A percentile compares a stretch with the other conserved stretches of the same genome.
Evolutionary conservation across 495 filamentous ascomycete species (phyloP).

Genomic region (Aspergillus heteromorphus): DNA sequence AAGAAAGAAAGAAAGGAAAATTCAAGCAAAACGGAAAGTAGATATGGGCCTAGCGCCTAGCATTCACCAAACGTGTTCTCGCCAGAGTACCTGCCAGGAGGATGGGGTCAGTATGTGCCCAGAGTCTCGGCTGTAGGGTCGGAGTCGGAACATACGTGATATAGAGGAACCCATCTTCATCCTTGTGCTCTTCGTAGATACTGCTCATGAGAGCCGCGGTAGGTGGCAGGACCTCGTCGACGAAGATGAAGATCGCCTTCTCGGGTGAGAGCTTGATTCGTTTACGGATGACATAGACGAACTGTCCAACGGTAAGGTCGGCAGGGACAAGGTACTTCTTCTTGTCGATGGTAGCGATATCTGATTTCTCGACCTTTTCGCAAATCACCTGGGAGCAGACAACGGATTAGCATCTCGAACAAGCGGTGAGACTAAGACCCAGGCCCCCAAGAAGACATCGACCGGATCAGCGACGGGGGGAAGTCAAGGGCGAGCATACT

Average conservation of each 20-base stretch:
- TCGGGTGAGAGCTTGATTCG: slow-evolving; percentile 99
- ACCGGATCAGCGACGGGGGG: neutral
- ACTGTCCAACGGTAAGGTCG: slow-evolving; percentile 98
- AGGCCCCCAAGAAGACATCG: neutral
- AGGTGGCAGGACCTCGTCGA: slow-evolving; percentile 95
- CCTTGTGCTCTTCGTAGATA: slow-evolving; percentile 99
- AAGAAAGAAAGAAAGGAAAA: slow-evolving; percentile 3
- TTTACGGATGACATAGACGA: slow-evolving; percentile 99
- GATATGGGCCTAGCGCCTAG: slow-evolving; percentile 21
- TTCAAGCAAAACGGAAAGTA: slow-evolving; percentile 5
- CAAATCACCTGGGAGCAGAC: slow-evolving; percentile 75
- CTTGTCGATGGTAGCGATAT: slow-evolving; percentile 99
- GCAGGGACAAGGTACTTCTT: slow-evolving; percentile 99
- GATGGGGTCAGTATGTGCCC: slow-evolving; percentile 23
- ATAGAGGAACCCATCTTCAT: slow-evolving; percentile 54
- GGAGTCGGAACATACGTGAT: slow-evolving; percentile 45
- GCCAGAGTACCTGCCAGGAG: slow-evolving; percentile 77
- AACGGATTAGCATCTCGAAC: slow-evolving; percentile 28
- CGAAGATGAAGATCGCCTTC: slow-evolving; percentile 99
- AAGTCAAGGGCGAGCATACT: slow-evolving; percentile 41
- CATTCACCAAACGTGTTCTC: slow-evolving; percentile 94
- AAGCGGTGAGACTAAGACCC: slow-evolving; percentile 32
- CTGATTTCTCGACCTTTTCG: slow-evolving; percentile 98
- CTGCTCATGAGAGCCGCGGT: slow-evolving; percentile 98
- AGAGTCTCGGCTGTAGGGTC: neutral